Conservation (phyloP, 148 eudicot species). For the Cornus suecica region DNA sequence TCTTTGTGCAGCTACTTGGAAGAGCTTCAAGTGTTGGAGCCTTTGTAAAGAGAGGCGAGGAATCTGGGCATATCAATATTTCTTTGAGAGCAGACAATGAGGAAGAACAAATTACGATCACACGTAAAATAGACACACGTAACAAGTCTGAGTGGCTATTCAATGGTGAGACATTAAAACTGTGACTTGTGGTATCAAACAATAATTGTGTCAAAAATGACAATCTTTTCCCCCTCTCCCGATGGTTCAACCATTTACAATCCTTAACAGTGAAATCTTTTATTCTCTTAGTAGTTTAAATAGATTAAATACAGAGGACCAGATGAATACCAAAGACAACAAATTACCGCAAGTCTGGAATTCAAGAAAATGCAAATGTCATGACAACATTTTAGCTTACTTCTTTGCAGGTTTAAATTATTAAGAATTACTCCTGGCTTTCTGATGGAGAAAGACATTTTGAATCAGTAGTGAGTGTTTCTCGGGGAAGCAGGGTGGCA, state of each 20-base stretch:
- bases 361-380: too few relatives aligned
- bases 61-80: slow-evolving; percentile 64
- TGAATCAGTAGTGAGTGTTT: not conserved
- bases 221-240: too few relatives aligned
- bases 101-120: slow-evolving; percentile 48
- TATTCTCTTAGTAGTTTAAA: too few relatives aligned
- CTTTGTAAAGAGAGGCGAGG: slow-evolving; percentile 89
- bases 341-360: too few relatives aligned
- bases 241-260: too few relatives aligned
- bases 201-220: not conserved
- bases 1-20: slow-evolving; percentile 69
- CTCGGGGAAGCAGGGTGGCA: not conserved
- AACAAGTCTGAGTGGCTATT: slow-evolving; percentile 91
- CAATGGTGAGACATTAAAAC: slow-evolving; percentile 47
- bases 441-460: not conserved
- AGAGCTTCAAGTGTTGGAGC: slow-evolving; percentile 86
- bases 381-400: too few relatives aligned
- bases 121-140: slow-evolving; percentile 68
- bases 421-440: too few relatives aligned
- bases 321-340: too few relatives aligned
- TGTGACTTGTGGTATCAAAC: not conserved
- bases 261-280: too few relatives aligned
- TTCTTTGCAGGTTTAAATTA: too few relatives aligned
- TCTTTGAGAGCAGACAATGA: slow-evolving; percentile 56
- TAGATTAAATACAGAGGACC: too few relatives aligned